phyloP scores from a whole-genome alignment of 306 rosid genomes.

The Cucumis hystrix region DNA sequence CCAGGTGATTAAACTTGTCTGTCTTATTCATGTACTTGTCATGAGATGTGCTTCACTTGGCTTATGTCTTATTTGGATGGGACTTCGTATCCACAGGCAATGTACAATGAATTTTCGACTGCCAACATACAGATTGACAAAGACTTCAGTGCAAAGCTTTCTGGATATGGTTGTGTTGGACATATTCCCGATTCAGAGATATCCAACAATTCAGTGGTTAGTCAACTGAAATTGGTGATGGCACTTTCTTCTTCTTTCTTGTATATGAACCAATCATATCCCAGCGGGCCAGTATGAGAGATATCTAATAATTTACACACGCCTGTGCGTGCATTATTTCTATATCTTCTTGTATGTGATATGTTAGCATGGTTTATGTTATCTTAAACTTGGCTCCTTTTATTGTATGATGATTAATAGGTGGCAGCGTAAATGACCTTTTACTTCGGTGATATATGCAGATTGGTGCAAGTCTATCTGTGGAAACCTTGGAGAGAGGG shows the following conservation, averaged over 20 bases:
- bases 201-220: constrained; percentile 61
- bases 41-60: background rate
- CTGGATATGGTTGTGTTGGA: constrained; percentile 94
- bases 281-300: background rate
- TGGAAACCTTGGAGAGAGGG: constrained; percentile 92
- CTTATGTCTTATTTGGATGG: constrained; percentile 11
- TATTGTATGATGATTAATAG: background rate
- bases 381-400: background rate
- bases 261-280: background rate
- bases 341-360: background rate
- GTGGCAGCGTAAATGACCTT: background rate
- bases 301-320: background rate
- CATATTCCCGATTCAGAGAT: constrained; percentile 84
- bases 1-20: constrained; percentile 46
- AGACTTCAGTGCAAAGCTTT: constrained; percentile 98
- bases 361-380: background rate
- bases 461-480: constrained; percentile 86
- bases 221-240: constrained; percentile 9
- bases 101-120: constrained; percentile 93
- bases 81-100: constrained; percentile 51
- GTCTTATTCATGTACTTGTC: background rate
- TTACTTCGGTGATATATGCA: constrained; percentile 14
- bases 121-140: constrained; percentile 91
- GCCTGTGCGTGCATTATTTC: background rate
- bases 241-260: background rate